Evolutionary conservation across 139 green algal genomes (phyloP).

Genomic region (Coccomyxa sp.): DNA sequence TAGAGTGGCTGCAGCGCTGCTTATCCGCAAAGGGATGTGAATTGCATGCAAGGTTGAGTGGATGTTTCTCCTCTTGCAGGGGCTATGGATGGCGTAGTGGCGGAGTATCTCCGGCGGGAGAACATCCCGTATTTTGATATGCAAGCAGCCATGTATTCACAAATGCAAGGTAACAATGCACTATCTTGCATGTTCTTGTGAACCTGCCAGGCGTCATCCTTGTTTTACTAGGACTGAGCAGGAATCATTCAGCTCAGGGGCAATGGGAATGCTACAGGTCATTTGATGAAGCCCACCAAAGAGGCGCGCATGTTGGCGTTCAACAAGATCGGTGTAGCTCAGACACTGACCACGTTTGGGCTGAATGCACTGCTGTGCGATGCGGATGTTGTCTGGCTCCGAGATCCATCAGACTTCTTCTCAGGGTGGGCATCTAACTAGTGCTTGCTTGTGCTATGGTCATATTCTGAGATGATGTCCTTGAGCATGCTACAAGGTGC

Average conservation of each 20-base stretch:
- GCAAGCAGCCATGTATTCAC: background rate
- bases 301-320: background rate
- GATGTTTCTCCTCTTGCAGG: background rate
- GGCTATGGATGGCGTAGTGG: background rate
- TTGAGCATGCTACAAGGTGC: too few relatives aligned
- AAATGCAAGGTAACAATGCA: too few relatives aligned
- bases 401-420: constrained; percentile 1
- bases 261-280: background rate
- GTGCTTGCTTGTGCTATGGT: too few relatives aligned
- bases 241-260: too few relatives aligned
- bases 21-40: too few relatives aligned
- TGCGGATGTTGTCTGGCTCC: background rate
- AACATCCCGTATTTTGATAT: background rate
- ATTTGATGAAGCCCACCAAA: background rate
- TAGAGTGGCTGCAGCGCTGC: background rate
- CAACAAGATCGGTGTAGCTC: background rate
- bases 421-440: background rate
- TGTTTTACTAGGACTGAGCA: too few relatives aligned
- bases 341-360: background rate
- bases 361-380: background rate
- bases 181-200: too few relatives aligned
- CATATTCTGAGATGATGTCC: too few relatives aligned
- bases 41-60: too few relatives aligned
- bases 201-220: too few relatives aligned
- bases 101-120: background rate